Evolutionary conservation across 225 moss, liverwort and hornwort species (phyloP).

Genomic region (Antitrichia curtipendula): DNA sequence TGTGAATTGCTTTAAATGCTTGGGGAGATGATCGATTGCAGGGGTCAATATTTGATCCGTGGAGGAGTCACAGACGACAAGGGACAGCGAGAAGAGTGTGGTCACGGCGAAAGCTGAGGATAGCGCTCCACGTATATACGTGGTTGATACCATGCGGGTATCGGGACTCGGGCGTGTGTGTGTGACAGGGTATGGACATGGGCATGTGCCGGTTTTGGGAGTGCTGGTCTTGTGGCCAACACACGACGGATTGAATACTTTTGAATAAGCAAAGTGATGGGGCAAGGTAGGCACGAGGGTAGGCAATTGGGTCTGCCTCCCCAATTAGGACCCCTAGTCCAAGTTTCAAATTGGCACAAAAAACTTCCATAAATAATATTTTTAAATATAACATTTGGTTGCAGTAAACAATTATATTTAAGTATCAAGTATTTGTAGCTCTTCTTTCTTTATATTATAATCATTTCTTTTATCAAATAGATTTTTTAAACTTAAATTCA

Average conservation of each 20-base stretch:
- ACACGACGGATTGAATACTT: neutral
- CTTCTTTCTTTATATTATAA: neutral
- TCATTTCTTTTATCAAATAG: neutral
- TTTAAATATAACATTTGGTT: too few species aligned
- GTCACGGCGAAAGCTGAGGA: slow-evolving; percentile 9
- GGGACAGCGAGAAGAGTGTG: slow-evolving; percentile 5
- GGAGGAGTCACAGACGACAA: neutral
- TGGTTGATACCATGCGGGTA: neutral
- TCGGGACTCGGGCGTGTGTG: accelerated
- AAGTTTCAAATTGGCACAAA: too few species aligned
- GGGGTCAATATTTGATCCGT: neutral
- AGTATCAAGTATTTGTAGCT: neutral
- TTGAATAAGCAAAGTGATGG: neutral
- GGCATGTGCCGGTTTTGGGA: neutral
- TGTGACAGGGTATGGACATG: neutral
- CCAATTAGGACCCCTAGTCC: neutral
- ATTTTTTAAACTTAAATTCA: neutral
- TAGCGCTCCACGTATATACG: neutral
- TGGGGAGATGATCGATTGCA: neutral
- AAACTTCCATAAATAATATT: neutral
- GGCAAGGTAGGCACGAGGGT: too few species aligned
- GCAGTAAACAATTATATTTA: neutral
- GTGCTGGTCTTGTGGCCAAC: neutral
- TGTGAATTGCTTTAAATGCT: neutral
- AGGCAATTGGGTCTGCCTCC: neutral